These are phyloP conservation scores for Heritiera fomes DNA, from an alignment of 345 rosid species.

Conservation along the genomic window DNA sequence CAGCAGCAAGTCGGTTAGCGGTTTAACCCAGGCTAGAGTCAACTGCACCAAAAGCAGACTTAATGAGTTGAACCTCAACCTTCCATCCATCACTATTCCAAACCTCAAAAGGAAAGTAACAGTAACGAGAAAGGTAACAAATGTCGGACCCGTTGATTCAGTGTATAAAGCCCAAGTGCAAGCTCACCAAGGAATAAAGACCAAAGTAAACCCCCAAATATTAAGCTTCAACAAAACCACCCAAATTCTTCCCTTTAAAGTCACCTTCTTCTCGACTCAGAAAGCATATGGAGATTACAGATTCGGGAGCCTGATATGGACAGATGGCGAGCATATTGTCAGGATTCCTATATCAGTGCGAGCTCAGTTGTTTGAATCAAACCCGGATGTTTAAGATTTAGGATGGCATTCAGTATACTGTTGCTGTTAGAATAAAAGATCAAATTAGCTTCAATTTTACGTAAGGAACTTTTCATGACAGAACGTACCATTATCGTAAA, in stretches of 20 bases:
- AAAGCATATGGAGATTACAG: conserved; percentile 42
- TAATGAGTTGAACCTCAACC: conserved; percentile 42
- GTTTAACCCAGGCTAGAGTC: conserved; percentile 26
- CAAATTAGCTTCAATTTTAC: neutral
- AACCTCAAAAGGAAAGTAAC: conserved; percentile 38
- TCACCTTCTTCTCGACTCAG: conserved; percentile 31
- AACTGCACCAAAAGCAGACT: conserved; percentile 35
- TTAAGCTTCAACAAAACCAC: conserved; percentile 42
- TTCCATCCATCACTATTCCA: conserved; percentile 51
- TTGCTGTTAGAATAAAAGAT: neutral
- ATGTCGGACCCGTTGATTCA: conserved; percentile 46
- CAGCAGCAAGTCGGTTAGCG: conserved; percentile 34
- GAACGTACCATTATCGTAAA: neutral
- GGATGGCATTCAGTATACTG: neutral
- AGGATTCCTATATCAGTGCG: conserved; percentile 52
- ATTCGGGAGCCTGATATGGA: conserved; percentile 69
- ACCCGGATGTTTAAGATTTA: neutral
- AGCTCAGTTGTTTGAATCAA: conserved; percentile 17
- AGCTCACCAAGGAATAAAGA: conserved; percentile 42
- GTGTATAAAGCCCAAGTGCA: conserved; percentile 38
- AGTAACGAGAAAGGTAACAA: conserved; percentile 49
- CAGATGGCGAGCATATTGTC: conserved; percentile 50
- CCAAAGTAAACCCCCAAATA: conserved; percentile 44
- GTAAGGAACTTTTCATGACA: neutral
- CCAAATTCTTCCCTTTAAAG: conserved; percentile 41